Conservation (phyloP, 140 eudicot species). For the Flaveria floridana region DNA sequence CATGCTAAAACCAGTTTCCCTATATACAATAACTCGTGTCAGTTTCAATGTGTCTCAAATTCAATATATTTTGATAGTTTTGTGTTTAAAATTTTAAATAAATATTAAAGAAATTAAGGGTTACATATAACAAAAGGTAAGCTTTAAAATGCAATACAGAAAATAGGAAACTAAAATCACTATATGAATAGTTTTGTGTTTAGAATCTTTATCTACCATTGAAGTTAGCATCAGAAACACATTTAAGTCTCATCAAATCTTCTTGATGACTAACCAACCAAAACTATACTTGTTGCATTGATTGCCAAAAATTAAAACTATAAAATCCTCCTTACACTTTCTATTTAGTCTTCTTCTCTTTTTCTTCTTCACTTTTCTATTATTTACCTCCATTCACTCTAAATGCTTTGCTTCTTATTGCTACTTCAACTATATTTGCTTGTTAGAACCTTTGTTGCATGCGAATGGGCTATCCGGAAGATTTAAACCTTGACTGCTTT, state of each 20-base stretch:
- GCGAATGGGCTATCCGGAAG: slow-evolving; percentile 85
- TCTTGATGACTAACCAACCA: slow-evolving; percentile 27
- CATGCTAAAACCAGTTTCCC: neutral
- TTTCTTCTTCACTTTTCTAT: slow-evolving; percentile 34
- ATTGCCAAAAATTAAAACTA: slow-evolving; percentile 14
- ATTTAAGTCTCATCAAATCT: slow-evolving; percentile 22
- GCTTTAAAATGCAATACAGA: neutral
- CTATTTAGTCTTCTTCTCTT: slow-evolving; percentile 30
- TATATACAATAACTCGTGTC: neutral
- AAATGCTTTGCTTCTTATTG: slow-evolving; percentile 23
- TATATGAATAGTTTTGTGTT: slow-evolving; percentile 2
- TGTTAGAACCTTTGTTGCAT: slow-evolving; percentile 36
- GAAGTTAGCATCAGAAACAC: slow-evolving; percentile 38
- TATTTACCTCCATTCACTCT: slow-evolving; percentile 34
- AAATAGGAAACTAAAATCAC: neutral
- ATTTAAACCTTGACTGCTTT: slow-evolving; percentile 42
- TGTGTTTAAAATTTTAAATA: too few species aligned
- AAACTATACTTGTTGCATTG: slow-evolving; percentile 37
- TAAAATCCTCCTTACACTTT: slow-evolving; percentile 20
- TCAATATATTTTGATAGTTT: neutral
- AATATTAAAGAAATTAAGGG: too few species aligned
- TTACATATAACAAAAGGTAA: neutral
- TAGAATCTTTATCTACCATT: slow-evolving; percentile 31
- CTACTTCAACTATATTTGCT: slow-evolving; percentile 31
- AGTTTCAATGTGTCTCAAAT: neutral